These are phyloP conservation scores for Candida quercuum DNA, from an alignment of 805 yeast genomes.

Conservation along the genomic window DNA sequence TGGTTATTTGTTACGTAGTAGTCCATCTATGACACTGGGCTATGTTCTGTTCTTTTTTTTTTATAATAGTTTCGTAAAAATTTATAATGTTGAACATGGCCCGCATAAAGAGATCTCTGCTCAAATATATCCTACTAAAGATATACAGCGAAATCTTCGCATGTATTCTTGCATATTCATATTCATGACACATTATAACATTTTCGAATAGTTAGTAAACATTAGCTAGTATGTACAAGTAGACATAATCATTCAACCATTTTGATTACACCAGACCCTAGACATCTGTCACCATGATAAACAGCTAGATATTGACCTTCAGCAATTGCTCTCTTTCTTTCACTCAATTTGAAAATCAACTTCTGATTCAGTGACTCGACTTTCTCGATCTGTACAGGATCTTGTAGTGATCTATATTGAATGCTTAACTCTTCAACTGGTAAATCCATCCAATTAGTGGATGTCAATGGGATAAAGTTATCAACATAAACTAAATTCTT, in stretches of 20 bases:
- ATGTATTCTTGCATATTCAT: no score
- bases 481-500: slow-evolving; percentile 35
- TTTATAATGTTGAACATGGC: no score
- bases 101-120: no score
- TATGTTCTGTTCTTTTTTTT: no score
- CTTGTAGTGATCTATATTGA: slow-evolving; percentile 74
- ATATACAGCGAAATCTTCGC: no score
- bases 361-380: slow-evolving; percentile 10
- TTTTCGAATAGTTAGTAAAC: no score
- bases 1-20: no score
- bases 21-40: no score
- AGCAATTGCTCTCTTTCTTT: slow-evolving; percentile 67
- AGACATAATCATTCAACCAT: neutral
- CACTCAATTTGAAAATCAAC: slow-evolving; percentile 34
- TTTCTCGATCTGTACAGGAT: slow-evolving; percentile 37
- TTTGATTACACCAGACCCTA: slow-evolving; percentile 55
- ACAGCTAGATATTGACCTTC: slow-evolving; percentile 84
- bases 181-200: no score
- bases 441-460: neutral
- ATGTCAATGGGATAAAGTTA: slow-evolving; percentile 27
- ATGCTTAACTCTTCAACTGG: slow-evolving; percentile 31
- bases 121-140: no score
- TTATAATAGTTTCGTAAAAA: no score
- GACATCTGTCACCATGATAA: slow-evolving; percentile 57
- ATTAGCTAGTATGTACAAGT: no score